Evolutionary conservation across 306 rosid genomes (phyloP), one percentile per base, ranked within the genome.

Genomic region (Styphnolobium japonicum): DNA sequence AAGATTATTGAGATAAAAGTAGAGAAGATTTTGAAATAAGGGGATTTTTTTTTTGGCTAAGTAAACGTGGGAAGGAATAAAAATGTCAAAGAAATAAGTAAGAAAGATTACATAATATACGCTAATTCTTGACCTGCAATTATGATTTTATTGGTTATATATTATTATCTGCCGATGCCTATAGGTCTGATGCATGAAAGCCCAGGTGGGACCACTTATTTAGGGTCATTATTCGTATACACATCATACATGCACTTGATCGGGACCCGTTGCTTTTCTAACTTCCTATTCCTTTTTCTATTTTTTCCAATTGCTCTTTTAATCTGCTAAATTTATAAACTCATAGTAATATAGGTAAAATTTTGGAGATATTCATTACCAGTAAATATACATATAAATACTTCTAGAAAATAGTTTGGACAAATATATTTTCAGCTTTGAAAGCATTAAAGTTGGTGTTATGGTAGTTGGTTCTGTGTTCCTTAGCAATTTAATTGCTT

Each of bases 381-480:
- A 42, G 29, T 40, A 16, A 62, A 25, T 19, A 67, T 67, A 1
- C 27, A 5, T 12, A 60, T 4, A 10, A 60, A 75, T 45, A 61
- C 15, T 55, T 81, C 22, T 31, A 21, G 29, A 49, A 72, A 58
- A 67, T 77, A 75, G 39, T 58, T 51, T 63, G 23, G 67, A 74
- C 14, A 83, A 77, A 23, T 27, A 75, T 68, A 70, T 68, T 71
- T 61, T 65, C 22, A 77, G 82, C 81, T 73, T 80, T 78, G 36
- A 55, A 79, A 76, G 86, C 92, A 86, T 87, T 89, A 85, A 93
- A 93, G 92, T 89, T 72, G 91, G 85, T 88, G 89, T 88, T 82
- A 85, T 82, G 90, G 95, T 89, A 80, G 97, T 88, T 90, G 97
- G 91, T 89, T 80, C 82, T 85, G 74, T 83, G 81, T 80, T 91